phyloP scores from a whole-genome alignment of 495 filamentous ascomycete species.

The Aspergillus sclerotiicarbonarius region DNA sequence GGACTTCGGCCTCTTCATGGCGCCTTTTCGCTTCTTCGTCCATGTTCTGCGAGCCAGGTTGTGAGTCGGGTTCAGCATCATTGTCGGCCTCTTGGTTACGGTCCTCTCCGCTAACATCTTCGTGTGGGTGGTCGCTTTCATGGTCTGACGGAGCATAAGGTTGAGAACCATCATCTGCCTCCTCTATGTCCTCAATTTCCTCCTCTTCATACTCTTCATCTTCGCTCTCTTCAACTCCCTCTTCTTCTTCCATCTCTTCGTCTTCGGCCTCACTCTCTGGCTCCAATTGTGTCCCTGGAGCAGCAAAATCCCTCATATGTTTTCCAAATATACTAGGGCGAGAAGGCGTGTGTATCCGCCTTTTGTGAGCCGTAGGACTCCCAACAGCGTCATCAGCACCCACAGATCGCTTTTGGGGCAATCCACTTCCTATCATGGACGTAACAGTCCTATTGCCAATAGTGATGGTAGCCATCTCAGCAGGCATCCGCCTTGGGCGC shows the following conservation, averaged over 20 bases:
- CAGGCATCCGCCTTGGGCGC: constrained; percentile 60
- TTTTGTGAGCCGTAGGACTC: constrained; percentile 24
- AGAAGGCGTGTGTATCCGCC: constrained; percentile 43
- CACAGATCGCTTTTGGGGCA: constrained; percentile 37
- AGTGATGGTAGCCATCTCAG: constrained; percentile 84
- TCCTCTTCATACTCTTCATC: constrained; percentile 26
- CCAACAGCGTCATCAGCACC: constrained; percentile 19
- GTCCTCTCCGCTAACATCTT: constrained; percentile 7
- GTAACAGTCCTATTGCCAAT: constrained; percentile 78
- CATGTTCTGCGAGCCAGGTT: constrained; percentile 44
- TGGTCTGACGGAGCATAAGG: constrained; percentile 11
- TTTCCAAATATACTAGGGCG: constrained; percentile 58
- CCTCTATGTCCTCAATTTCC: constrained; percentile 14
- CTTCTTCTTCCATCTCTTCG: constrained; percentile 26
- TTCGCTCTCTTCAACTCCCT: constrained; percentile 31
- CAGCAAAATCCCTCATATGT: constrained; percentile 70
- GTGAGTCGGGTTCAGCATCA: constrained; percentile 14
- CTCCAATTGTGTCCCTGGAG: constrained; percentile 55
- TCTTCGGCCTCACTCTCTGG: constrained; percentile 28
- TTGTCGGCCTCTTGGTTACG: constrained; percentile 15
- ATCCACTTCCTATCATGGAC: constrained; percentile 53
- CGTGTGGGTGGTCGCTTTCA: background rate
- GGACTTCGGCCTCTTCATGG: constrained; percentile 63
- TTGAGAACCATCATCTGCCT: constrained; percentile 14
- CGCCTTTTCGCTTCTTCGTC: constrained; percentile 63